Evolutionary conservation across 495 filamentous ascomycete species (phyloP), one percentile per base, ranked within the genome.

Genomic region (Neurospora tetrasperma): DNA sequence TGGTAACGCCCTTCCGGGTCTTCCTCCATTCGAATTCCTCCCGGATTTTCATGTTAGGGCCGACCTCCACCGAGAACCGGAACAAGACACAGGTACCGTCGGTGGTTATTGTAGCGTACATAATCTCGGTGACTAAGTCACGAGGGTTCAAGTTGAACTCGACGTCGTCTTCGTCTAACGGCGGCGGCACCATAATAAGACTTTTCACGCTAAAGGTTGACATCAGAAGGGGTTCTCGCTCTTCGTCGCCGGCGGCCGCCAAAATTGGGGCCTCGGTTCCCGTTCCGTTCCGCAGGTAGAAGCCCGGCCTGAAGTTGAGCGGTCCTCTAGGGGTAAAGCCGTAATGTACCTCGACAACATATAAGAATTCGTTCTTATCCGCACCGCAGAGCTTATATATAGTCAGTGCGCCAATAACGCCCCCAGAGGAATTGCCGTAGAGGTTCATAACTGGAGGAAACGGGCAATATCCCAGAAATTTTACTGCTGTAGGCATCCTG

Each of bases 1-100:
- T 71, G 69, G 16, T 71, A 27, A 27, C 40, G 12, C 42, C 62
- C 44, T 41, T 35, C 31, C 66, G 68, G 20, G n/a, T 71, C 69
- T 71, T 73, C 48, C 71, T 12, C 73, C 71, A 76, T 42, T 74
- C 75, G 59, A 76, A 76, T 4, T 44, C 69, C 39, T 76, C 73
- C 18, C 75, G 42, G 16, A 16, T 12, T 42, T 59, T 40, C 16
- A 18, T 42, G 41, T 71, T 69, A 6, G 71, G 46, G 4, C 73
- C 73, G 27, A 74, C 73, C 31, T 74, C 73, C 10, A 71, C 31
- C 8, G 48, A 48, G 48, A 74, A 74, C 27, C 70, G 69, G 31
- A 74, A 74, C 27, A 59, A 35, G 14, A 74, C 71, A 5, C 16
- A n/a, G n/a, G n/a, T 44, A 44, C 68, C 69, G 4, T 42, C 27